phyloP scores from a whole-genome alignment of 164 flowering plant species.

The Stephania japonica region DNA sequence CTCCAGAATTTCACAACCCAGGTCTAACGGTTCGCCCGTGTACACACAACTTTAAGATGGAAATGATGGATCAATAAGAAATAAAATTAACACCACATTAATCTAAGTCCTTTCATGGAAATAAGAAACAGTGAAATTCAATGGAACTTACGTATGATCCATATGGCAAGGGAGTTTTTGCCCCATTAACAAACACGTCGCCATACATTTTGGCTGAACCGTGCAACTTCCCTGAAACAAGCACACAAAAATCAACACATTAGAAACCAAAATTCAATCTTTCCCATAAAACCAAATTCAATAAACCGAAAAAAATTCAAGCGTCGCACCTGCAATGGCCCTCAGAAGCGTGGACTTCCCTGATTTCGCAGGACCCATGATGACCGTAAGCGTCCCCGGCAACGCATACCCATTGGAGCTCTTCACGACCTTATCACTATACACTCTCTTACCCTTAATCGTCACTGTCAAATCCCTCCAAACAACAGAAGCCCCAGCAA shows the following conservation, averaged over 20 bases:
- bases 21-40: too few relatives aligned
- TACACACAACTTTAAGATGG: too few relatives aligned
- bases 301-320: neutral
- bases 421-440: slow-evolving; percentile 84
- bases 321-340: slow-evolving; percentile 71
- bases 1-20: too few relatives aligned
- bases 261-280: neutral
- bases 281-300: neutral
- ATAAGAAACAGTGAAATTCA: neutral
- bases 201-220: slow-evolving; percentile 78
- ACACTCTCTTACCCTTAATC: slow-evolving; percentile 82
- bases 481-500: slow-evolving; percentile 78
- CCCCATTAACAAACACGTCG: slow-evolving; percentile 90
- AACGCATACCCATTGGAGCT: slow-evolving; percentile 93
- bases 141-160: slow-evolving; percentile 82
- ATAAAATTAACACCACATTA: neutral
- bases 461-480: slow-evolving; percentile 97
- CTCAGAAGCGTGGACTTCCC: slow-evolving; percentile 88
- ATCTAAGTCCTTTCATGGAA: neutral
- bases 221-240: slow-evolving; percentile 63
- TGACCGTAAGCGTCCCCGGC: slow-evolving; percentile 94
- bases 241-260: slow-evolving; percentile 8
- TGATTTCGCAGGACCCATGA: slow-evolving; percentile 98
- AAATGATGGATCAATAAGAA: too few relatives aligned
- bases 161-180: slow-evolving; percentile 67